Percentiles rank a stretch among this genome's conserved stretches.
Evolutionary conservation across 768 basidiomycete species (phyloP).

Genomic region (Tricholomella constricta): DNA sequence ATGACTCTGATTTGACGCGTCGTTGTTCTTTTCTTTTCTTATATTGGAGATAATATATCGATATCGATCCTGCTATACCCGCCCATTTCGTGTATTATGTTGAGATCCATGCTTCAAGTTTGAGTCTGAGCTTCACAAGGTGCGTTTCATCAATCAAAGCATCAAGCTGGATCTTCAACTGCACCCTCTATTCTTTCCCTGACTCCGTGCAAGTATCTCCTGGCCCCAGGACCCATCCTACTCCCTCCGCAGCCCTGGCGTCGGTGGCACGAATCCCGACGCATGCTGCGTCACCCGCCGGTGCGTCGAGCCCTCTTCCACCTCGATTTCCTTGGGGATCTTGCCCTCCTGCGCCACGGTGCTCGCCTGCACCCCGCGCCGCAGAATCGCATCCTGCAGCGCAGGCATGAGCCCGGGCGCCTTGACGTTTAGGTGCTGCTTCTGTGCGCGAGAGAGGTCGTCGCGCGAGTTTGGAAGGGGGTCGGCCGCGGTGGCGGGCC

Average conservation of each 20-base stretch:
- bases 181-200: not conserved
- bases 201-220: not conserved
- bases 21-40: slow-evolving; percentile 4
- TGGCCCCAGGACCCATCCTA: not conserved
- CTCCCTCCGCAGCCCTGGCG: not conserved
- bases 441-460: not conserved
- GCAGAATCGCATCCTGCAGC: slow-evolving; percentile 1
- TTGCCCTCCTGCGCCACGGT: not conserved
- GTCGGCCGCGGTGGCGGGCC: too few relatives aligned
- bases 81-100: not conserved
- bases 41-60: slow-evolving; percentile 15
- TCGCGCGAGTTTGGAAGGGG: not conserved
- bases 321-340: not conserved
- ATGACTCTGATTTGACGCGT: slow-evolving; percentile 9
- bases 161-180: not conserved
- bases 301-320: too few relatives aligned
- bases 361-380: not conserved
- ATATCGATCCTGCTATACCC: slow-evolving; percentile 15
- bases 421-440: not conserved
- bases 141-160: too few relatives aligned
- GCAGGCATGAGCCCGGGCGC: not conserved
- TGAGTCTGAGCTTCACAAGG: not conserved
- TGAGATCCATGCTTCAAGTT: not conserved
- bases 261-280: not conserved
- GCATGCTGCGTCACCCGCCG: slow-evolving; percentile 4